Base-by-base conservation (phyloP, 208 protist species). In the Acanthamoeba sp. region DNA sequence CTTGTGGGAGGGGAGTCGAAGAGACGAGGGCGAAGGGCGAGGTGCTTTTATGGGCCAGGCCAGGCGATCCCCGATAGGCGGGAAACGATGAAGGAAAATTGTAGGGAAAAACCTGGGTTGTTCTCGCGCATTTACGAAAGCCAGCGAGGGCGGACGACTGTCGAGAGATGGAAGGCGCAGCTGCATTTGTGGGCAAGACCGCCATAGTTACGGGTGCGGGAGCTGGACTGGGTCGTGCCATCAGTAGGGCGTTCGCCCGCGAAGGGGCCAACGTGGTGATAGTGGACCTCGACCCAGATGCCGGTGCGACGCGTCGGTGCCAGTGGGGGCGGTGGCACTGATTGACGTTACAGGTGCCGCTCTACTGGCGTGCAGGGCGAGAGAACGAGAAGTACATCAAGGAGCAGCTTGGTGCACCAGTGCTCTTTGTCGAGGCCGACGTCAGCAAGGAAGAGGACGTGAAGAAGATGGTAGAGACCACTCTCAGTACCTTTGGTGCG, bases 401-500 rank as follows among this genome's bases (percentile, higher is more conserved):
- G 48, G 48, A 52, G 82, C 82, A 89, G 20, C 20, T 89, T 9
- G 82, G 82, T 64, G 82, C 52, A 55, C 18, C 14, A 2, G 87
- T 76, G 0, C 62, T 78, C 57, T 93, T 93, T 76, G 87, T 93
- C 14, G 40, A 93, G 40, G 62, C 87, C 10, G 62, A 93, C 40
- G 87, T 93, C 29, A 57, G 62, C 64, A 76, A 93, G 40, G 87
- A 93, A 12, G 87, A 93, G 1, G 62, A 76, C 64, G 87, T 93
- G 0, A 93, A 93, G 59, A 16, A 27, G 16, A 9, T 93, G 57
- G 87, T 93, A 27, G 62, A 93, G 42, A n/a, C 52, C 5, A 52
- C 62, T 2, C 7, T 76, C 22, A 52, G 12, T 9, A 93, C 36
- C 27, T 93, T 93, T 27, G 87, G 87, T 89, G n/a, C 2, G 38